Evolutionary conservation across 2,329 filamentous ascomycete genomes (phyloP), one percentile per base, ranked within the genome.

Genomic region (Exophiala oligosperma): DNA sequence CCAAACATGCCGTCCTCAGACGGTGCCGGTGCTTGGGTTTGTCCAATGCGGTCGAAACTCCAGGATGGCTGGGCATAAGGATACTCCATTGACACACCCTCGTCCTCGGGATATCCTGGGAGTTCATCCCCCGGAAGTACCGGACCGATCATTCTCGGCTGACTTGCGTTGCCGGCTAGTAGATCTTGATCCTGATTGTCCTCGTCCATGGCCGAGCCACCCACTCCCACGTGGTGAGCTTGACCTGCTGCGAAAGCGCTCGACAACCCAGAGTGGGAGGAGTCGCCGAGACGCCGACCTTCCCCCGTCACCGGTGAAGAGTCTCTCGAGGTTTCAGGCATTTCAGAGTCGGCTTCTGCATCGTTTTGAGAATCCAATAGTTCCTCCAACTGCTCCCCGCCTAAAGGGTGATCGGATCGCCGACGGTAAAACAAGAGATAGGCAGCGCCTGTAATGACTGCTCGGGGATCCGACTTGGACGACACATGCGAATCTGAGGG

Each of bases 391-490:
- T 83, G 83, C 46, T 87, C 81, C 26, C 92, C 92, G 57, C 94
- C 94, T 64, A 99, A 84, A 62, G 91, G 89, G 61, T 75, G 76
- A 6, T 83, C 80, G 4, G 91, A 91, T 63, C 91, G 88, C 57
- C 94, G 89, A 41, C 94, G 90, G 76, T 99, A 99, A 79, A 99
- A 99, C 35, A 99, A 81, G 9, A 99, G 82, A 74, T 99, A 99
- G 0, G 94, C 94, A 21, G 89, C 87, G 14, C 84, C 76, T 3
- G 90, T 89, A 4, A 96, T 84, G 7, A 91, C 84, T 28, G 78
- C 79, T 35, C 82, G 74, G 0, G 85, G 79, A 59, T 90, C 83
- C 28, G 78, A 80, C 5, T 83, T 79, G 65, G 81, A 81, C 35
- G 81, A 83, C 17, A 92, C 90, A 11, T 83, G 84, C 6, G 90